Conservation (phyloP, 441 rosid species). For the Eugenia klotzschiana region DNA sequence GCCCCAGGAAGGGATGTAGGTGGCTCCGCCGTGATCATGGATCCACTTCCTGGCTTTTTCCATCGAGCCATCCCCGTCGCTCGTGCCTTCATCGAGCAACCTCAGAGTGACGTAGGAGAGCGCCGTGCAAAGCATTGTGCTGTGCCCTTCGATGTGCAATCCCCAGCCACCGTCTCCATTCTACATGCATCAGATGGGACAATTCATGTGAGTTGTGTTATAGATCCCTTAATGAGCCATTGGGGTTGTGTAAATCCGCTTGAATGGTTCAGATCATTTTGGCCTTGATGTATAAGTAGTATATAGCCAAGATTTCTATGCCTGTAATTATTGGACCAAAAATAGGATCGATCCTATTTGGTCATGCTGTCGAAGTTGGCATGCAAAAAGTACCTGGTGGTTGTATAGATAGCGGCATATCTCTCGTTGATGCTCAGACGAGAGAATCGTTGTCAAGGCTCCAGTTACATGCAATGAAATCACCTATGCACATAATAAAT, state of each 20-base stretch:
- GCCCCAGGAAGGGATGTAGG: slow-evolving; percentile 55
- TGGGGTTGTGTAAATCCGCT: neutral
- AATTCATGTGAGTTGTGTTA: neutral
- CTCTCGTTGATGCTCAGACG: slow-evolving; percentile 20
- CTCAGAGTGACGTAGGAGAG: slow-evolving; percentile 39
- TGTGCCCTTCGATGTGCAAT: slow-evolving; percentile 47
- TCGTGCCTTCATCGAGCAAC: slow-evolving; percentile 40
- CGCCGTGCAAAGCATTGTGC: slow-evolving; percentile 49
- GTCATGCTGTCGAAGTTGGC: neutral
- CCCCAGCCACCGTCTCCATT: slow-evolving; percentile 72
- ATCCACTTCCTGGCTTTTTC: slow-evolving; percentile 53
- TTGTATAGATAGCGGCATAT: slow-evolving; percentile 45
- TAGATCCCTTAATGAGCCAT: neutral
- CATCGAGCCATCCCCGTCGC: slow-evolving; percentile 42
- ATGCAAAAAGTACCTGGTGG: slow-evolving; percentile 35
- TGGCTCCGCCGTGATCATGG: slow-evolving; percentile 42
- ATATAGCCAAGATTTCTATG: neutral
- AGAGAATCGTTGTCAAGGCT: slow-evolving; percentile 14
- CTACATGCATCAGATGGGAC: neutral
- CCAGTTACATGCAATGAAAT: slow-evolving; percentile 34
- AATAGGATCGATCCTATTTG: neutral
- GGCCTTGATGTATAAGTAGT: neutral
- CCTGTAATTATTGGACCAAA: neutral
- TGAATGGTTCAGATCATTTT: neutral
- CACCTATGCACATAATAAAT: slow-evolving; percentile 17